These are phyloP conservation scores for Phytophthora kernoviae DNA, from an alignment of 352 stramenopile genomes.

Conservation along the genomic window DNA sequence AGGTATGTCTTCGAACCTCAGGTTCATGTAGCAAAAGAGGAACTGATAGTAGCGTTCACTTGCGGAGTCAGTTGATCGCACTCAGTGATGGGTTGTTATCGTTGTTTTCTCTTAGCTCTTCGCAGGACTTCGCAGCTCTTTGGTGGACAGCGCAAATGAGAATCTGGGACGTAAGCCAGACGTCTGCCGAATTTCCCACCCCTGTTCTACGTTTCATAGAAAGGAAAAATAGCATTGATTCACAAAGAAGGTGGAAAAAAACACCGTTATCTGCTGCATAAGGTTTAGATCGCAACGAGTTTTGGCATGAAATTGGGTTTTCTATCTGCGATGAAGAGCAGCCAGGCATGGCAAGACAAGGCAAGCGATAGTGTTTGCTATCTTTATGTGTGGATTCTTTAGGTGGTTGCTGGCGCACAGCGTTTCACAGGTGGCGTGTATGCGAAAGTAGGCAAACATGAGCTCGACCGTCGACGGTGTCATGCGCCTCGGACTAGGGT, in stretches of 20 bases:
- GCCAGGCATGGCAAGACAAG: neutral
- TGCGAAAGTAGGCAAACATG: neutral
- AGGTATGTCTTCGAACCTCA: slow-evolving; percentile 1
- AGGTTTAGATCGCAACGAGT: no score
- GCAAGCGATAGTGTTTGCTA: neutral
- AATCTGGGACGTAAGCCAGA: neutral
- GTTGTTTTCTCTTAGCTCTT: neutral
- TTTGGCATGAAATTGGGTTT: neutral
- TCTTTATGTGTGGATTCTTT: no score
- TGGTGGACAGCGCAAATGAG: slow-evolving; percentile 1
- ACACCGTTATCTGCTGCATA: no score
- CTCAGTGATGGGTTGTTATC: slow-evolving; percentile 3
- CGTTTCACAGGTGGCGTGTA: neutral
- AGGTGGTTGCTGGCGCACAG: no score
- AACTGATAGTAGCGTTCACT: slow-evolving; percentile 1
- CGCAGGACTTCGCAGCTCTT: neutral
- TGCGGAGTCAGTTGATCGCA: slow-evolving; percentile 10
- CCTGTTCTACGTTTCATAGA: neutral
- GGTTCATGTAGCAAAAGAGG: slow-evolving; percentile 22
- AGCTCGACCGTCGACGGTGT: neutral
- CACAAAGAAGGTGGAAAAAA: no score
- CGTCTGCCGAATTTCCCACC: neutral
- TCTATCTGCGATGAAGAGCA: neutral
- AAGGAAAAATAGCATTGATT: neutral
- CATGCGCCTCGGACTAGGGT: no score